These are phyloP conservation scores for Cytospora leucostoma DNA, from an alignment of 2,329 filamentous ascomycete genomes.

Conservation along the genomic window DNA sequence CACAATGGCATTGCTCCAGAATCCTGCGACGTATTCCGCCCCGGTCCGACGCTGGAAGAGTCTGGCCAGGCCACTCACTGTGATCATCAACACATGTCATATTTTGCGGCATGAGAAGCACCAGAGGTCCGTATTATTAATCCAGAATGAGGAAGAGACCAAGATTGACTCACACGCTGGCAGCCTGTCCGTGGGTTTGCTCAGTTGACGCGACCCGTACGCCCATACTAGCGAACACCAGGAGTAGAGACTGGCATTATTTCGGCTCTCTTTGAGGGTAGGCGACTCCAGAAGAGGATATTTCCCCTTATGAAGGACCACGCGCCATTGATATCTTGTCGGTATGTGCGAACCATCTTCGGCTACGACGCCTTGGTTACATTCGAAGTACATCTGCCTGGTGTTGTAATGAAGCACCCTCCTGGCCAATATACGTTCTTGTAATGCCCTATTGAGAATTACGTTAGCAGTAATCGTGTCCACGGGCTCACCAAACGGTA, in stretches of 20 bases:
- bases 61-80: conserved; percentile 27
- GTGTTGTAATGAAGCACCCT: conserved; percentile 14
- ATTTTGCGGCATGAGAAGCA: neutral
- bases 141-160: neutral
- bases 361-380: conserved; percentile 19
- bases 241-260: too few relatives aligned
- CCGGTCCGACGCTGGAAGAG: conserved; percentile 17
- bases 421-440: conserved; percentile 16
- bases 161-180: conserved; percentile 19
- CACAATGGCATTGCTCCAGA: conserved; percentile 27
- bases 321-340: neutral
- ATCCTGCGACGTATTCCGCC: conserved; percentile 27
- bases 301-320: neutral
- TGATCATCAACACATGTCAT: neutral
- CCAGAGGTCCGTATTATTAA: too few relatives aligned
- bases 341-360: conserved; percentile 17
- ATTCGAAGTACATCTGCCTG: conserved; percentile 24
- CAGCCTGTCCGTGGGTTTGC: conserved; percentile 26
- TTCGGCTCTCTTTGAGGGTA: neutral
- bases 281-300: neutral
- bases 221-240: conserved; percentile 5
- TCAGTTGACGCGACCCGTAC: conserved; percentile 24
- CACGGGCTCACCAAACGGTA: too few relatives aligned
- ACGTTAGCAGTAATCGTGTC: neutral
- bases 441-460: conserved; percentile 6